Percentiles rank a stretch among this genome's conserved stretches.
Evolutionary conservation across 257 asterid genomes (phyloP).

Genomic region (Penstemon davidsonii): DNA sequence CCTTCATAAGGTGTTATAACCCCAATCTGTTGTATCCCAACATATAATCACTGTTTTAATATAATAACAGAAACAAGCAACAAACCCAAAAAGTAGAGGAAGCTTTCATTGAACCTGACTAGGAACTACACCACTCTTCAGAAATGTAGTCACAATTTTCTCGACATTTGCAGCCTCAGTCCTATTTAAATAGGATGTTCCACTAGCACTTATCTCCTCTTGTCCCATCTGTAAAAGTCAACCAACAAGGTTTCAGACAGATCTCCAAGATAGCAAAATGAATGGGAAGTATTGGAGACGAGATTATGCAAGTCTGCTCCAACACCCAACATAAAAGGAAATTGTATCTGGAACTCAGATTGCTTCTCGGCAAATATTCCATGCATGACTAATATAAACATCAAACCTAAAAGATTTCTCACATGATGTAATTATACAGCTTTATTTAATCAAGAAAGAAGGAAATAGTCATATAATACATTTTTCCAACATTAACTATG

Average conservation of each 20-base stretch:
- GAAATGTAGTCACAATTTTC: conserved; percentile 90
- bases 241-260: conserved; percentile 15
- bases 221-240: conserved; percentile 83
- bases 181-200: conserved; percentile 92
- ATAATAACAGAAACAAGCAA: conserved; percentile 20
- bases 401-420: not conserved
- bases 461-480: not conserved
- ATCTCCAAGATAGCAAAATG: not conserved
- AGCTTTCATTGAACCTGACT: conserved; percentile 62
- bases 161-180: conserved; percentile 98
- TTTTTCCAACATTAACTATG: conserved; percentile 19
- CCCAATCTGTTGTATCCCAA: conserved; percentile 63
- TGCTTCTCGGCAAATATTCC: not conserved
- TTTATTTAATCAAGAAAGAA: not conserved
- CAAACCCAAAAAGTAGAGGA: conserved; percentile 4
- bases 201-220: conserved; percentile 99
- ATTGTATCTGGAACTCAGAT: not conserved
- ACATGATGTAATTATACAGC: not conserved
- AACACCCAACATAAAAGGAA: conserved; percentile 16
- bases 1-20: conserved; percentile 99
- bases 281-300: not conserved
- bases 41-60: conserved; percentile 16
- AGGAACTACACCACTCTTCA: conserved; percentile 98
- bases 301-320: conserved; percentile 19
- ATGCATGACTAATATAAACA: not conserved